Conservation (phyloP, 441 rosid genomes). For the Populus trichocarpa region DNA sequence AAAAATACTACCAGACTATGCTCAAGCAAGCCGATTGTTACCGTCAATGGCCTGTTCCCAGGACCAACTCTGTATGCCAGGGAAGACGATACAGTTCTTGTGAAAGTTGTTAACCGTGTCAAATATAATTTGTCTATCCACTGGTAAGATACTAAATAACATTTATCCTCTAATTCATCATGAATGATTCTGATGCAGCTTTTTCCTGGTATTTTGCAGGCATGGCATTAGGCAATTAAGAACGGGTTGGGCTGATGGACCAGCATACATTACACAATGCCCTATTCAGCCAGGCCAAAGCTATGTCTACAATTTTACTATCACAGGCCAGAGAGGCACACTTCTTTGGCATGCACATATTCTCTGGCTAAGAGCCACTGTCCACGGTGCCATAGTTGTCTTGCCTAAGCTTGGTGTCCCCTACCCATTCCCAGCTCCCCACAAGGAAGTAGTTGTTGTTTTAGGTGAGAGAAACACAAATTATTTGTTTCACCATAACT, state of each 20-base stretch:
- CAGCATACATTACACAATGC: slow-evolving; percentile 82
- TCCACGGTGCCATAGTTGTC: slow-evolving; percentile 74
- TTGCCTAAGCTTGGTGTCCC: slow-evolving; percentile 83
- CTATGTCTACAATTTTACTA: slow-evolving; percentile 74
- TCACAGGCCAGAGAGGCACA: slow-evolving; percentile 85
- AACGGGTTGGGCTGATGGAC: slow-evolving; percentile 97
- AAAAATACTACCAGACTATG: slow-evolving; percentile 60
- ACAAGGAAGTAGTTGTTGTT: slow-evolving; percentile 27
- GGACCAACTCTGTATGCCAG: slow-evolving; percentile 88
- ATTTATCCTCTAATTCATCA: not conserved
- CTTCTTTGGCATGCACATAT: slow-evolving; percentile 93
- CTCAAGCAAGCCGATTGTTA: slow-evolving; percentile 69
- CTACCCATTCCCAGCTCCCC: slow-evolving; percentile 59
- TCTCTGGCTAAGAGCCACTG: slow-evolving; percentile 82
- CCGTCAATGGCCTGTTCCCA: slow-evolving; percentile 74
- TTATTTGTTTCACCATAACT: not conserved
- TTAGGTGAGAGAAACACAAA: slow-evolving; percentile 35
- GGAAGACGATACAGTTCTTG: slow-evolving; percentile 79
- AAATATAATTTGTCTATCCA: slow-evolving; percentile 74
- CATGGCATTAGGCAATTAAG: slow-evolving; percentile 75
- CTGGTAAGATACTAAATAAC: slow-evolving; percentile 41
- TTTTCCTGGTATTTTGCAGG: slow-evolving; percentile 34
- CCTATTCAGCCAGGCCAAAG: slow-evolving; percentile 76
- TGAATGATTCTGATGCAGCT: not conserved
- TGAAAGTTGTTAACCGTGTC: slow-evolving; percentile 73